Evolutionary conservation across 805 yeast species (phyloP), one percentile per base, ranked within the genome.

Genomic region (Citeromyces nyonsensis): DNA sequence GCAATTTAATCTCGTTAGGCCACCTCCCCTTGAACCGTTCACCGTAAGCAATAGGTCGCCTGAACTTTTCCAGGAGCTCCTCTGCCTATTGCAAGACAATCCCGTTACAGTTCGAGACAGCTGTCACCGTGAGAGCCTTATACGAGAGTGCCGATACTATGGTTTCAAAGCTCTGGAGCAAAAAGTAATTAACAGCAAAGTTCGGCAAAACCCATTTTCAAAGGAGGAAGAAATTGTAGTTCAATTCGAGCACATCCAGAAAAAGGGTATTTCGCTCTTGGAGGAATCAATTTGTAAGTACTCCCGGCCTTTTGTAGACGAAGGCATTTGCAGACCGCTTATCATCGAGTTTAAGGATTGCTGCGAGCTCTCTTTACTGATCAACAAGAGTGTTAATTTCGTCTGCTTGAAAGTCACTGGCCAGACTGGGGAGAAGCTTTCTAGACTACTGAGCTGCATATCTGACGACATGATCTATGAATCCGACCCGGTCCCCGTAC

Each of bases 91-190:
- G 15, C 61, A 65, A 37, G 86, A 86, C 0, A 66, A 69, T 25
- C 46, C 54, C 3, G 41, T 69, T 12, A 54, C 57, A 2, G 59
- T 80, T 12, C 44, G 46, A 29, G 57, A 63, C 35, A 78, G 73
- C 27, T 49, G 51, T 1, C 80, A 75, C 45, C 60, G 95, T 28
- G 48, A 54, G 7, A 49, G 67, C 10, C 56, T 85, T 36, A 49
- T 77, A 6, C 60, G 60, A 33, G 96, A 85, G 46, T 80, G 93
- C 40, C 61, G 67, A 29, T 85, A 79, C 52, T 85, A 82, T 49
- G 60, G 88, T 30, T 77, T 85, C 42, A 55, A 69, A 30, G 84
- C 73, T 25, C 56, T 85, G 26, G 93, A 80, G 47, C 94, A 84
- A 53, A 53, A 63, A 37, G 47, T 85, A 15, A 51, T 79, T n/a